Evolutionary conservation across 768 basidiomycete species (phyloP).

Genomic region (Lactarius sp.): DNA sequence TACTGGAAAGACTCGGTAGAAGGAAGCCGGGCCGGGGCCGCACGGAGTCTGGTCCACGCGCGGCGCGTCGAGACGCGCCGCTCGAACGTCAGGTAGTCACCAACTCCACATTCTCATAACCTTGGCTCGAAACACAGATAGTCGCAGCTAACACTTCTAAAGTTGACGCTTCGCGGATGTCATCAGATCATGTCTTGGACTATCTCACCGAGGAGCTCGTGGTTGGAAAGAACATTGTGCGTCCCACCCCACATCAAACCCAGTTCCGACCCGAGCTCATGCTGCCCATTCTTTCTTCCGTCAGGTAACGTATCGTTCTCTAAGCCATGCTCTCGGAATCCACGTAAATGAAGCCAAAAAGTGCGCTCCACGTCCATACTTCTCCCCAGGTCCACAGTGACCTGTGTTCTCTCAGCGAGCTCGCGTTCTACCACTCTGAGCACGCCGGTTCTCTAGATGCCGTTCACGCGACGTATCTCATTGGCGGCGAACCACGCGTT

Average conservation of each 20-base stretch:
- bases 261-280: not conserved
- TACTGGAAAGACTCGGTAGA: no score
- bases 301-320: constrained; percentile 74
- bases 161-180: constrained; percentile 1
- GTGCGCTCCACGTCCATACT: constrained; percentile 37
- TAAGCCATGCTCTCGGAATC: constrained; percentile 65
- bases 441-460: constrained; percentile 39
- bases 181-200: constrained; percentile 32
- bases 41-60: not conserved
- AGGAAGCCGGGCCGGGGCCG: not conserved
- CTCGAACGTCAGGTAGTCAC: no score
- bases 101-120: not conserved
- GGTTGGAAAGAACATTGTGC: constrained; percentile 41
- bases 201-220: constrained; percentile 46
- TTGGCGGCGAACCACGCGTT: constrained; percentile 48
- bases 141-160: not conserved
- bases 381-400: not conserved
- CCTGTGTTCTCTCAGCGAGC: constrained; percentile 43
- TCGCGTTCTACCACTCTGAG: constrained; percentile 52
- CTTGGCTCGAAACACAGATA: not conserved
- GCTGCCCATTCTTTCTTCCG: not conserved
- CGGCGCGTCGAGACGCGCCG: not conserved
- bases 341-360: constrained; percentile 79
- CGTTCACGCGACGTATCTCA: constrained; percentile 63
- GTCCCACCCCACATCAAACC: constrained; percentile 15